Conservation (phyloP, 1,284 basidiomycete species). For the Tilletia indica region DNA sequence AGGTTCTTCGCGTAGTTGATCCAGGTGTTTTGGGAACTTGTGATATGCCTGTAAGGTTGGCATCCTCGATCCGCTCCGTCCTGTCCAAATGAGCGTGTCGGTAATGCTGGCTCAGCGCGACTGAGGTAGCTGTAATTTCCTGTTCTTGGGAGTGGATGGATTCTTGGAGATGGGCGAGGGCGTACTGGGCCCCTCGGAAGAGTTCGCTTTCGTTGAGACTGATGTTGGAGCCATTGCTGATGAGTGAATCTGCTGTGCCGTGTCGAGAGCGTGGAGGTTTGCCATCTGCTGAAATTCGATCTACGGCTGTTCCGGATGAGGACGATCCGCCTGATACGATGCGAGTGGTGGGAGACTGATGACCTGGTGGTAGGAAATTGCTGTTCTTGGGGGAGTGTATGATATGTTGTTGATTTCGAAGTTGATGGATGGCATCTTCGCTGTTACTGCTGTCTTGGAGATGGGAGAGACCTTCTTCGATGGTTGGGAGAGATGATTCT, state of each 20-base stretch:
- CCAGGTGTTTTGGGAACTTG: conserved; percentile 2
- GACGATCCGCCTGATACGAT: not conserved
- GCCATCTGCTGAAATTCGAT: not conserved
- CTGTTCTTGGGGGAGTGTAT: not conserved
- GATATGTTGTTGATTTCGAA: not conserved
- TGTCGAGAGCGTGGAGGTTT: not conserved
- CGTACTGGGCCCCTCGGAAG: conserved; percentile 8
- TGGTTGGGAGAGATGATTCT: conserved; percentile 3
- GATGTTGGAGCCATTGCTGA: not conserved
- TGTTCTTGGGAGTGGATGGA: not conserved
- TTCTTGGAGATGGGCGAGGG: not conserved
- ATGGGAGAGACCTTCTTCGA: conserved; percentile 7
- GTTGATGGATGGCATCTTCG: not conserved
- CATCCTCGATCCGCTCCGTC: conserved; percentile 16
- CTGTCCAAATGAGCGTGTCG: not conserved
- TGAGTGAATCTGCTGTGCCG: not conserved
- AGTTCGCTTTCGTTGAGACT: conserved; percentile 16
- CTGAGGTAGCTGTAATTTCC: not conserved
- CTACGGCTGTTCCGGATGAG: not conserved
- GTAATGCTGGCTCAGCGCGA: conserved; percentile 11
- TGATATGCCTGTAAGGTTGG: conserved; percentile 1
- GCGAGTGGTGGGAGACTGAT: conserved; percentile 5
- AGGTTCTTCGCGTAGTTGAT: too few species aligned
- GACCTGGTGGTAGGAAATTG: conserved; percentile 12
- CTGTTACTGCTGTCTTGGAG: not conserved